phyloP scores from a whole-genome alignment of 2,329 filamentous ascomycete species.

The Penicillium verrucosum region DNA sequence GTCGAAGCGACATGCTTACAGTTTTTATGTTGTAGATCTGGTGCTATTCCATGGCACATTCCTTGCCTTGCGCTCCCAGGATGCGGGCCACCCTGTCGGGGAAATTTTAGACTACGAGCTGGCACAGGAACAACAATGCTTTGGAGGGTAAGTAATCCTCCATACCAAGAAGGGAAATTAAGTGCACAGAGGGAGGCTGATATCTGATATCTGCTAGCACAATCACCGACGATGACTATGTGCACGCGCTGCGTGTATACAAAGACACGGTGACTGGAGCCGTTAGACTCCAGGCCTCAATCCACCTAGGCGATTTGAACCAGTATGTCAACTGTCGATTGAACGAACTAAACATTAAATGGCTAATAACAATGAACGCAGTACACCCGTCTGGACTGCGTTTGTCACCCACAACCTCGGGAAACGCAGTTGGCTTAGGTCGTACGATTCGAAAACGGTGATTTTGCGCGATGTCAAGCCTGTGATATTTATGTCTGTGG shows the following conservation, averaged over 20 bases:
- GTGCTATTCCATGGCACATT: conserved; percentile 57
- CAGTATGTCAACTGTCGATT: conserved; percentile 31
- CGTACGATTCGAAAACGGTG: conserved; percentile 42
- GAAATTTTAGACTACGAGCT: conserved; percentile 51
- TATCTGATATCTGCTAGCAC: conserved; percentile 38
- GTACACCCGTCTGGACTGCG: conserved; percentile 60
- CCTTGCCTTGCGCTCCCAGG: conserved; percentile 57
- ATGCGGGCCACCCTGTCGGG: conserved; percentile 41
- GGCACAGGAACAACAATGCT: conserved; percentile 48
- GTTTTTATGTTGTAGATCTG: conserved; percentile 43
- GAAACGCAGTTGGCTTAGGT: conserved; percentile 49
- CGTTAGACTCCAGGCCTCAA: conserved; percentile 56
- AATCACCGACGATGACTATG: conserved; percentile 51
- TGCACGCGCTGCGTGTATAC: conserved; percentile 56
- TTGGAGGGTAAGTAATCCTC: conserved; percentile 44
- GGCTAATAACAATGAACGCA: conserved; percentile 14
- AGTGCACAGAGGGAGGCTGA: conserved; percentile 8
- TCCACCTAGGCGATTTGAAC: conserved; percentile 52
- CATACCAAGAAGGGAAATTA: background rate
- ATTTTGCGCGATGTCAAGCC: conserved; percentile 51
- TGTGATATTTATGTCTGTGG: conserved; percentile 51
- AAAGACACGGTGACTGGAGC: conserved; percentile 50
- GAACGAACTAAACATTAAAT: background rate
- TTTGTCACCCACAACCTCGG: conserved; percentile 52
- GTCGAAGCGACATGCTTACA: background rate